Evolutionary conservation across 2,329 filamentous ascomycete genomes (phyloP).

Genomic region (Botrytis fragariae): DNA sequence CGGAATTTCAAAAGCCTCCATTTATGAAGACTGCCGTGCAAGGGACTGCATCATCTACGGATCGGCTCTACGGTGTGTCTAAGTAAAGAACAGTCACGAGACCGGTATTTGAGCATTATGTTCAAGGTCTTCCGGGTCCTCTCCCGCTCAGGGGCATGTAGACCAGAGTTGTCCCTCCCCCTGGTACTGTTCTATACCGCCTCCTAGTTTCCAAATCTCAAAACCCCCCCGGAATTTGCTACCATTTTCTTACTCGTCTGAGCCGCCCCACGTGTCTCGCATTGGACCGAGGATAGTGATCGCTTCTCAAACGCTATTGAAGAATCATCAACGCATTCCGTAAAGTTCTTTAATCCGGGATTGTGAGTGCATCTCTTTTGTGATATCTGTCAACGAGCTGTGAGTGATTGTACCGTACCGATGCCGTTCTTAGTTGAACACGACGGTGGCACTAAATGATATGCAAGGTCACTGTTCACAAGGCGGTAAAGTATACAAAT

Average conservation of each 20-base stretch:
- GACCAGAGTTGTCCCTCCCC: conserved; percentile 14
- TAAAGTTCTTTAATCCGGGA: not conserved
- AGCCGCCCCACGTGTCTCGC: conserved; percentile 19
- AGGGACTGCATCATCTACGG: not conserved
- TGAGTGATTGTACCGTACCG: not conserved
- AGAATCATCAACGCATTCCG: not conserved
- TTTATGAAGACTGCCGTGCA: conserved; percentile 14
- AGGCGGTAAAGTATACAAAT: conserved; percentile 9
- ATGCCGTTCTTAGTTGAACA: conserved; percentile 1
- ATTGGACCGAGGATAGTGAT: conserved; percentile 1
- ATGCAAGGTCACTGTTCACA: conserved; percentile 17
- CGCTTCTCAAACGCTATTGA: conserved; percentile 9
- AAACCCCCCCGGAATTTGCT: not conserved
- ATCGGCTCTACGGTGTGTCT: not conserved
- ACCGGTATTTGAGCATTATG: not conserved
- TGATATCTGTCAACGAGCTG: not conserved
- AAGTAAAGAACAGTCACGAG: conserved; percentile 13
- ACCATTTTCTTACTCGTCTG: conserved; percentile 3
- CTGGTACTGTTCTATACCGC: conserved; percentile 13
- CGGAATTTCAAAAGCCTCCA: not conserved
- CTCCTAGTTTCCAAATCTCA: not conserved
- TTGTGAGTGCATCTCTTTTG: not conserved
- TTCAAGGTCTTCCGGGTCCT: conserved; percentile 21
- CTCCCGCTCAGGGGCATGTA: conserved; percentile 21
- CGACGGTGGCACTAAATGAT: not conserved